A percentile compares a stretch with the other conserved stretches of the same genome.
Evolutionary conservation across 345 rosid species (phyloP).

Genomic region (Kandelia obovata): DNA sequence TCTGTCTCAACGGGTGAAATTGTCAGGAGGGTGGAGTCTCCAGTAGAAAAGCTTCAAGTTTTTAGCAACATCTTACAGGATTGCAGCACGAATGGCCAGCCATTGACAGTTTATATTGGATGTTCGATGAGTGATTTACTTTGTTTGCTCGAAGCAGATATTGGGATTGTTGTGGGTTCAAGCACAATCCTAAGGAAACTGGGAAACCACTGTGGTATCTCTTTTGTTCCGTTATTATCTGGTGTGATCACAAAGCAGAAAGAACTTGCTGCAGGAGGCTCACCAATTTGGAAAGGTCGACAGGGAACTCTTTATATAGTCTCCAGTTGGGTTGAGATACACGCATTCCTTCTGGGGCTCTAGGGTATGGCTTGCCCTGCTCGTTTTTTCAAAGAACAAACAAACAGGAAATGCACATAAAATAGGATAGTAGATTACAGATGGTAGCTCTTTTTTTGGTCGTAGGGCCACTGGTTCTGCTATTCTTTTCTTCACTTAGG

Average conservation of each 20-base stretch:
- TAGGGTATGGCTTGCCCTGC: too few relatives aligned
- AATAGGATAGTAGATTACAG: conserved; percentile 10
- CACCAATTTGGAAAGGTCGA: conserved; percentile 8
- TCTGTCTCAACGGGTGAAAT: conserved; percentile 16
- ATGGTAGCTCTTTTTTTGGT: conserved; percentile 27
- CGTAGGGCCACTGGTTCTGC: conserved; percentile 20
- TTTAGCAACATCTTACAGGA: not conserved
- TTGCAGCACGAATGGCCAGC: not conserved
- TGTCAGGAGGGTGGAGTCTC: conserved; percentile 6
- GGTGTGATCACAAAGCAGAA: conserved; percentile 14
- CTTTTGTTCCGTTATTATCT: conserved; percentile 13
- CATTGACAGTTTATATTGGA: conserved; percentile 14
- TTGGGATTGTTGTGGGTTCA: conserved; percentile 19
- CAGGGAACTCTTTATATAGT: conserved; percentile 17
- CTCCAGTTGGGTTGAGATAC: conserved; percentile 22
- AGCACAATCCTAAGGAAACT: conserved; percentile 18
- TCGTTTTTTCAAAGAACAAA: not conserved
- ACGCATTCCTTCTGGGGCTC: conserved; percentile 11
- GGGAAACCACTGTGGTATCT: conserved; percentile 15
- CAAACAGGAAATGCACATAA: conserved; percentile 17
- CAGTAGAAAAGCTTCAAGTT: conserved; percentile 10
- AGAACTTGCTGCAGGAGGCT: conserved; percentile 3
- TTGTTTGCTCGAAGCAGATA: conserved; percentile 20
- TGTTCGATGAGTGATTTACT: conserved; percentile 17
- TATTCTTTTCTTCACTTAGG: conserved; percentile 8